Conservation (phyloP, 331 rosid genomes). For the Phaseolus coccineus region DNA sequence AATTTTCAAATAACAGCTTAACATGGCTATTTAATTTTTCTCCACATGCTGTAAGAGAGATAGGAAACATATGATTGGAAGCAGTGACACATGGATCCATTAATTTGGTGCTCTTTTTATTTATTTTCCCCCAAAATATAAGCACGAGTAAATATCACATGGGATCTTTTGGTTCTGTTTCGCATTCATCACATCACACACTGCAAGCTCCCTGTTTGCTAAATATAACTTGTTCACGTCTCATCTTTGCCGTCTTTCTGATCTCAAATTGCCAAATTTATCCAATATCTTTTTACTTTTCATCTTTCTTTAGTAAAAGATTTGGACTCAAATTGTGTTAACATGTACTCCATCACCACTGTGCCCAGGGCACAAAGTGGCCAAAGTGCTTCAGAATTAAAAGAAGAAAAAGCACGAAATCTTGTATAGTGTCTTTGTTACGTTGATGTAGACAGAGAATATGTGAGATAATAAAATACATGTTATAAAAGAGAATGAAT, state of each 20-base stretch:
- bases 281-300: conserved; percentile 13
- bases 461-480: conserved; percentile 2
- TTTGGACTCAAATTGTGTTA: conserved; percentile 2
- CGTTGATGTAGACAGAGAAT: background rate
- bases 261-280: background rate
- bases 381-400: background rate
- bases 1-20: conserved; percentile 1
- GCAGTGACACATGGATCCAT: conserved; percentile 14
- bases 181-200: conserved; percentile 10
- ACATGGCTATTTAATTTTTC: conserved; percentile 13
- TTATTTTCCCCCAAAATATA: background rate
- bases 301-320: conserved; percentile 6
- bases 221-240: background rate
- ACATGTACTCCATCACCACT: background rate
- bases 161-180: background rate
- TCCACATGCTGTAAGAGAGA: background rate
- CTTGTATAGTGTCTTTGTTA: background rate
- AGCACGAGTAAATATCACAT: background rate
- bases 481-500: background rate
- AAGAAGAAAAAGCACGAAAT: conserved; percentile 7
- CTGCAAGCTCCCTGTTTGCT: background rate
- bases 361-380: background rate
- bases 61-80: background rate
- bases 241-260: background rate
- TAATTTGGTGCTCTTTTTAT: background rate